Evolutionary conservation across 2,329 filamentous ascomycete genomes (phyloP).

Genomic region (Paecilomyces formosus): DNA sequence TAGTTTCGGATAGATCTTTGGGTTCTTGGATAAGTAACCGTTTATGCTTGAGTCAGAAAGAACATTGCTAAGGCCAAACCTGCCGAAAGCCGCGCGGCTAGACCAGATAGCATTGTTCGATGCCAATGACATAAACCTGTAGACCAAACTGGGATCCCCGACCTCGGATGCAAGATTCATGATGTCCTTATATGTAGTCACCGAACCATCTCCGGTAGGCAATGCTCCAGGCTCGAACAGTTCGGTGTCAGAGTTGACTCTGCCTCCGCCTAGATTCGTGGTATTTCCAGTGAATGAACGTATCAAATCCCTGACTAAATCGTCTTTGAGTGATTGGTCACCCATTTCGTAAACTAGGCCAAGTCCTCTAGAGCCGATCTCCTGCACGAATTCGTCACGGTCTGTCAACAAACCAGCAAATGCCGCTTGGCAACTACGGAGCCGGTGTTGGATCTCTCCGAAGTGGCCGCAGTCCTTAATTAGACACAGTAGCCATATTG

Average conservation of each 20-base stretch:
- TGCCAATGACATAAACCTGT: slow-evolving; percentile 96
- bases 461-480: slow-evolving; percentile 84
- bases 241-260: slow-evolving; percentile 84
- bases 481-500: slow-evolving; percentile 89
- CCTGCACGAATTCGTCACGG: slow-evolving; percentile 88
- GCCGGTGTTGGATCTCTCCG: slow-evolving; percentile 61
- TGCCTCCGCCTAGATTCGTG: slow-evolving; percentile 59
- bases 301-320: slow-evolving; percentile 80
- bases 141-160: slow-evolving; percentile 90
- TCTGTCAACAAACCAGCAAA: slow-evolving; percentile 85
- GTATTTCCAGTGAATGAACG: slow-evolving; percentile 69
- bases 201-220: slow-evolving; percentile 81
- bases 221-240: slow-evolving; percentile 86
- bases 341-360: slow-evolving; percentile 93
- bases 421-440: slow-evolving; percentile 73
- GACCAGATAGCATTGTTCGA: slow-evolving; percentile 97
- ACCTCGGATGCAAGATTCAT: slow-evolving; percentile 93
- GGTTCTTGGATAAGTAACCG: slow-evolving; percentile 67
- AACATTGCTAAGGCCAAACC: slow-evolving; percentile 87
- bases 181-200: slow-evolving; percentile 97
- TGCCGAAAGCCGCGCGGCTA: slow-evolving; percentile 89
- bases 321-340: slow-evolving; percentile 68
- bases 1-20: slow-evolving; percentile 90
- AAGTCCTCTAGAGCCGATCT: slow-evolving; percentile 84
- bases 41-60: slow-evolving; percentile 72